A percentile compares a stretch with the other conserved stretches of the same genome.
These are phyloP conservation scores for Mortierella antarctica DNA, from an alignment of 192 early-diverging fungal species.

Conservation along the genomic window DNA sequence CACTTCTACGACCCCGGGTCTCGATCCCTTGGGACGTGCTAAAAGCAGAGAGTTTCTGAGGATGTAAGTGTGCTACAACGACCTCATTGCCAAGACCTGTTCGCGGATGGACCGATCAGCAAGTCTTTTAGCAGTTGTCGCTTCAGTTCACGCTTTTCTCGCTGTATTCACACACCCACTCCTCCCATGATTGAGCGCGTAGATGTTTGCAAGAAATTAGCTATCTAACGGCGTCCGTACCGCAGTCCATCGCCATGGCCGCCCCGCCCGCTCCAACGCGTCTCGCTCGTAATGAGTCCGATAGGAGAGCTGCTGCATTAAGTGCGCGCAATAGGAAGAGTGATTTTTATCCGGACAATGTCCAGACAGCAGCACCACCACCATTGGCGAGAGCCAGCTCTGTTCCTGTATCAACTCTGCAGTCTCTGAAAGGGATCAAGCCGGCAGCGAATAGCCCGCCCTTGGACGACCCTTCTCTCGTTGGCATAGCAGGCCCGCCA, in stretches of 20 bases:
- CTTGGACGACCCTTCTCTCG: constrained; percentile 2
- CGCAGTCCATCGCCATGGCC: constrained; percentile 30
- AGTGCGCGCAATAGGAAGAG: constrained; percentile 38
- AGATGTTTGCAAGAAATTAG: constrained; percentile 72
- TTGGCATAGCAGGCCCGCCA: constrained; percentile 2
- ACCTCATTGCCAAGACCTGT: not conserved
- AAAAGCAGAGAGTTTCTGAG: constrained; percentile 81
- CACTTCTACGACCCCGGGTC: constrained; percentile 32
- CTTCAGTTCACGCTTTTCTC: too few species aligned
- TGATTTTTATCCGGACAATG: constrained; percentile 28
- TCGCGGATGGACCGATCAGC: not conserved
- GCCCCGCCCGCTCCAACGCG: constrained; percentile 35
- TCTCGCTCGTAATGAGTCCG: constrained; percentile 35
- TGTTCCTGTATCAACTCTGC: constrained; percentile 24
- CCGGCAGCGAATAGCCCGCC: not conserved
- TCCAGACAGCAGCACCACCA: constrained; percentile 16
- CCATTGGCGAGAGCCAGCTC: constrained; percentile 26
- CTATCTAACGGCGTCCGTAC: constrained; percentile 61
- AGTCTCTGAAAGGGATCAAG: constrained; percentile 16
- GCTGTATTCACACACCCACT: not conserved
- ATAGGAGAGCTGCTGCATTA: constrained; percentile 20
- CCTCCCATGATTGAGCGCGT: not conserved
- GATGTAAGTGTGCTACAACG: constrained; percentile 59
- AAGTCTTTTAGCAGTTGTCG: too few species aligned
- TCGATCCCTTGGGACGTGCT: constrained; percentile 64